A percentile compares a stretch with the other conserved stretches of the same genome.
phyloP scores from a whole-genome alignment of 2,329 filamentous ascomycete species.

The Penicillium sp. region DNA sequence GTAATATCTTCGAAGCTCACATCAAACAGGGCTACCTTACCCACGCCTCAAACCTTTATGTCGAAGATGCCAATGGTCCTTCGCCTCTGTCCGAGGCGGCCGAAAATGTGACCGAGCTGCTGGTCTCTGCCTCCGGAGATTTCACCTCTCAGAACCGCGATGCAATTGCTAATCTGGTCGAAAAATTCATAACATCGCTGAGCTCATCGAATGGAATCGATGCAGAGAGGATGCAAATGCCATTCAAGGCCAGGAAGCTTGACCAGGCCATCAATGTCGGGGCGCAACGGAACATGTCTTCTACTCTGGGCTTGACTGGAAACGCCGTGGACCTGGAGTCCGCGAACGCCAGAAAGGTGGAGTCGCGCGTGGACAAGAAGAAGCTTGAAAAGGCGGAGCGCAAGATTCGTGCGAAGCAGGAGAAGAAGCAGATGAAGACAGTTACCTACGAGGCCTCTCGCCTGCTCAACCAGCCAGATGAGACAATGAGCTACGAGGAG shows the following conservation, averaged over 20 bases:
- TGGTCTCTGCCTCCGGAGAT: conserved; percentile 90
- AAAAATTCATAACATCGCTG: conserved; percentile 84
- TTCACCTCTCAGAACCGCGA: conserved; percentile 68
- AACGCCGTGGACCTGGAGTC: conserved; percentile 89
- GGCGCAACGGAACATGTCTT: conserved; percentile 91
- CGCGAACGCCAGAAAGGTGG: conserved; percentile 86
- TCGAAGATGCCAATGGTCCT: conserved; percentile 65
- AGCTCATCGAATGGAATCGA: conserved; percentile 68
- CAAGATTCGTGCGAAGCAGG: conserved; percentile 97
- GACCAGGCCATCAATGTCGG: conserved; percentile 95
- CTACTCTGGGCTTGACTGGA: conserved; percentile 82
- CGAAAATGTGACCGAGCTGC: conserved; percentile 76
- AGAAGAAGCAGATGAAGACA: conserved; percentile 96
- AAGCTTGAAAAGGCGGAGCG: conserved; percentile 98
- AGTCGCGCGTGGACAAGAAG: conserved; percentile 96
- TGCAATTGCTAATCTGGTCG: conserved; percentile 77
- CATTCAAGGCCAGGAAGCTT: conserved; percentile 75
- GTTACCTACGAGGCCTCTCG: conserved; percentile 96
- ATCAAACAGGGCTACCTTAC: conserved; percentile 71
- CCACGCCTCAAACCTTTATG: conserved; percentile 84
- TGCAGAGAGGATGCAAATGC: conserved; percentile 66
- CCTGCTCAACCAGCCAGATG: conserved; percentile 77
- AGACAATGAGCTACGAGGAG: conserved; percentile 91
- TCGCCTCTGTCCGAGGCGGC: conserved; percentile 84
- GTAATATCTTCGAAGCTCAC: conserved; percentile 7